These are phyloP conservation scores for Strigomonas culicis DNA, from an alignment of 208 protist species.

Conservation along the genomic window DNA sequence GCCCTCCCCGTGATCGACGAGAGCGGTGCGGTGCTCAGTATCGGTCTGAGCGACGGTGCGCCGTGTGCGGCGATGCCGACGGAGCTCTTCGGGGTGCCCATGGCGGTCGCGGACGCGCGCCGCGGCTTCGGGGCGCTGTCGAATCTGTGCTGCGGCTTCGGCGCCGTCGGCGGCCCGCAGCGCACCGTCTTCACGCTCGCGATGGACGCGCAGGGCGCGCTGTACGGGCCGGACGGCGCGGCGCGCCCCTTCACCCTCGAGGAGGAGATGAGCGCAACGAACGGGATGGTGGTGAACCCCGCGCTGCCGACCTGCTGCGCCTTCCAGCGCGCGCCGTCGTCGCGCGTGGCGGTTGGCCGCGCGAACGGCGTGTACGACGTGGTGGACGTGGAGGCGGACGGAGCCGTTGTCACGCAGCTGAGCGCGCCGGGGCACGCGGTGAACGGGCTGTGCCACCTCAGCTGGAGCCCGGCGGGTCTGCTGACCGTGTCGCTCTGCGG, in stretches of 20 bases:
- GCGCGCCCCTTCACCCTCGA: constrained; percentile 14
- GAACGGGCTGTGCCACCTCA: constrained; percentile 60
- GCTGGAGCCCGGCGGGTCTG: constrained; percentile 39
- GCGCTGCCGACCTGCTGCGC: constrained; percentile 56
- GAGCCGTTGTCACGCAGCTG: constrained; percentile 21
- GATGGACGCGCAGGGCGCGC: constrained; percentile 55
- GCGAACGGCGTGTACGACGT: constrained; percentile 71
- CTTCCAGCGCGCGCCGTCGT: constrained; percentile 18
- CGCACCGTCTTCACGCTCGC: constrained; percentile 36
- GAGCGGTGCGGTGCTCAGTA: constrained; percentile 50
- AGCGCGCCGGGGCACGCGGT: constrained; percentile 52
- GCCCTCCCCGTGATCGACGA: constrained; percentile 56
- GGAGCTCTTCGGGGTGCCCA: constrained; percentile 36
- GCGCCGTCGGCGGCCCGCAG: constrained; percentile 1
- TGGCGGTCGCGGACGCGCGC: neutral
- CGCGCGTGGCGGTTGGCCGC: constrained; percentile 43
- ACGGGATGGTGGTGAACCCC: constrained; percentile 51
- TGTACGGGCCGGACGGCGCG: constrained; percentile 26
- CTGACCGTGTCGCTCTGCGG: constrained; percentile 73
- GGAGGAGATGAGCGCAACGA: constrained; percentile 3
- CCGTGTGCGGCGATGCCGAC: constrained; percentile 19
- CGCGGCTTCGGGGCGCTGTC: constrained; percentile 36
- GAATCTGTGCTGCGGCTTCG: constrained; percentile 46
- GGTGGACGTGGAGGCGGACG: constrained; percentile 24
- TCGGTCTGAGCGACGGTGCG: constrained; percentile 19